These are phyloP conservation scores for Acephala macrosclerotiorum DNA, from an alignment of 2,329 filamentous ascomycete species.

Conservation along the genomic window DNA sequence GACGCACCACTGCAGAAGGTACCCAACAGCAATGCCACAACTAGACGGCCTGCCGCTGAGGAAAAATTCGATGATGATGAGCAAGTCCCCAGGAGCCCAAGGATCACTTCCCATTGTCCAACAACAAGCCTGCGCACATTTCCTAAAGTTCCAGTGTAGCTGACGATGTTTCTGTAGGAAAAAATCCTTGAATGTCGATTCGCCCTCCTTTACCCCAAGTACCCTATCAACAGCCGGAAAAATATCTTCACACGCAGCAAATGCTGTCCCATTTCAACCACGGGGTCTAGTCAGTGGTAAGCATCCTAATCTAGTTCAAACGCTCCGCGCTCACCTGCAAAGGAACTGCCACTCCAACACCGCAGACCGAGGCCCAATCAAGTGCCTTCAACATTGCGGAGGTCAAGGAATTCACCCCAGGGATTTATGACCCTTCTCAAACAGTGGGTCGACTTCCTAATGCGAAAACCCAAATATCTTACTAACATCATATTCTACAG, in stretches of 20 bases:
- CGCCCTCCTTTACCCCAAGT: constrained; percentile 88
- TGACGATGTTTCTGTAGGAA: constrained; percentile 50
- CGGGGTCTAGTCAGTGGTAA: constrained; percentile 56
- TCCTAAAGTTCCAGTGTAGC: neutral
- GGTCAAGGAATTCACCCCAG: constrained; percentile 67
- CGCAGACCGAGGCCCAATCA: constrained; percentile 45
- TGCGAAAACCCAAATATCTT: neutral
- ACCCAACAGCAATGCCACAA: too few relatives aligned
- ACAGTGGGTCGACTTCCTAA: constrained; percentile 49
- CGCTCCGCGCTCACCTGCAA: neutral
- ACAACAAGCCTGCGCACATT: neutral
- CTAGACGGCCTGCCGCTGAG: too few relatives aligned
- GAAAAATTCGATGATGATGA: neutral
- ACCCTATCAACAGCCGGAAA: constrained; percentile 60
- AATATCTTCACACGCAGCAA: constrained; percentile 90
- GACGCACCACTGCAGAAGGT: too few relatives aligned
- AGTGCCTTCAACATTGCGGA: constrained; percentile 61
- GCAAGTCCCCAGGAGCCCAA: neutral
- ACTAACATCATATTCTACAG: constrained; percentile 43
- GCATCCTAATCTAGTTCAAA: neutral
- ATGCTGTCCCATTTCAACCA: constrained; percentile 84
- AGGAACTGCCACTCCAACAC: constrained; percentile 45
- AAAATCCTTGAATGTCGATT: constrained; percentile 92
- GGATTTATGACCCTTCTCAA: constrained; percentile 59
- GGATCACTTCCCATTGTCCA: neutral